Conservation (phyloP, 768 basidiomycete genomes). For the Lentinus tigrinus region DNA sequence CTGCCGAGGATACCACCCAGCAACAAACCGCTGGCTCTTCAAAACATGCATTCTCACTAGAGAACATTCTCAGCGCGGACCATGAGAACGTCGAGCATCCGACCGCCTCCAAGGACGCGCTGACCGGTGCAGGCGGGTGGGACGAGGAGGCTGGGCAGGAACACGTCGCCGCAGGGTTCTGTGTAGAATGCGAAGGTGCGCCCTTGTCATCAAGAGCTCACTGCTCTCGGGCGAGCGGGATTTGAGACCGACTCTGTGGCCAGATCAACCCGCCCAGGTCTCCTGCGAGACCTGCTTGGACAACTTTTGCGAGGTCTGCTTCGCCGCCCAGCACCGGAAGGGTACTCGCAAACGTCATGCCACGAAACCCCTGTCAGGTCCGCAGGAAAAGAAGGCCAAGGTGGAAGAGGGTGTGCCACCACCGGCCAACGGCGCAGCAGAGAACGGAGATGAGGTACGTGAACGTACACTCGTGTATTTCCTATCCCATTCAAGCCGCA, state of each 20-base stretch:
- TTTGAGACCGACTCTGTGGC: background rate
- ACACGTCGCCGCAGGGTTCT: conserved; percentile 60
- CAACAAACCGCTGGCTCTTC: background rate
- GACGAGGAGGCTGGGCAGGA: conserved; percentile 57
- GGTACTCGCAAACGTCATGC: conserved; percentile 70
- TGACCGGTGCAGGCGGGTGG: conserved; percentile 48
- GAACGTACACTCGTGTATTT: conserved; percentile 13
- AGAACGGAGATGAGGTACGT: conserved; percentile 31
- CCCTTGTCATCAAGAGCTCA: background rate
- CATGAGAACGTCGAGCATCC: conserved; percentile 65
- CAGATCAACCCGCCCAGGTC: conserved; percentile 83
- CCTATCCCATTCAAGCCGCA: conserved; percentile 3
- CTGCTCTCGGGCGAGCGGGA: background rate
- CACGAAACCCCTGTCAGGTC: conserved; percentile 43
- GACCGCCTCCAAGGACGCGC: conserved; percentile 33
- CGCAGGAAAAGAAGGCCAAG: conserved; percentile 18
- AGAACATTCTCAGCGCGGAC: conserved; percentile 66
- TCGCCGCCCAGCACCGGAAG: conserved; percentile 80
- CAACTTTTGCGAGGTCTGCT: conserved; percentile 83
- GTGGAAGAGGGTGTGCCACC: conserved; percentile 8
- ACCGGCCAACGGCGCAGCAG: conserved; percentile 23
- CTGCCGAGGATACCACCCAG: conserved; percentile 1
- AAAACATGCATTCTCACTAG: conserved; percentile 48
- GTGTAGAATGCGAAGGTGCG: conserved; percentile 85
- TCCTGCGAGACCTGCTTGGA: conserved; percentile 72